A percentile compares a stretch with the other conserved stretches of the same genome.
Conservation (phyloP, 2,329 filamentous ascomycete species). For the Alternaria metachromatica region DNA sequence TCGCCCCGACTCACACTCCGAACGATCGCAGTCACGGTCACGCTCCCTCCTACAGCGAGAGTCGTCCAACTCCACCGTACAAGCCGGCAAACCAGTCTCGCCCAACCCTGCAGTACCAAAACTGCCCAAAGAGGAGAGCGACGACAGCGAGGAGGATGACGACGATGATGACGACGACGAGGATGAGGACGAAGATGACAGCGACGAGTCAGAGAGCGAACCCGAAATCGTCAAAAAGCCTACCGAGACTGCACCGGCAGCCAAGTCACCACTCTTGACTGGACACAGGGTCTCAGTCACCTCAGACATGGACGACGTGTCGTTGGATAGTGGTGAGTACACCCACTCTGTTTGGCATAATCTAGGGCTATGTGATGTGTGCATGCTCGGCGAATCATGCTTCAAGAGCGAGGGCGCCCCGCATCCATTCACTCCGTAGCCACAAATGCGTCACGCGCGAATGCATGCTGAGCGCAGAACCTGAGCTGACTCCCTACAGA, state of each 20-base stretch:
- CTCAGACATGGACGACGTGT: constrained; percentile 68
- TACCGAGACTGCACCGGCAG: constrained; percentile 26
- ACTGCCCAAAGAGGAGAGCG: constrained; percentile 17
- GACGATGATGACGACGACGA: constrained; percentile 22
- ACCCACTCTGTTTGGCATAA: constrained; percentile 15
- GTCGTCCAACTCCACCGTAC: constrained; percentile 43
- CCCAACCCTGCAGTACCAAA: constrained; percentile 29
- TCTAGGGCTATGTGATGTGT: constrained; percentile 5
- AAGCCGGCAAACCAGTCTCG: constrained; percentile 27
- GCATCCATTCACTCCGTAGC: neutral
- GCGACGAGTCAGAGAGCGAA: constrained; percentile 18
- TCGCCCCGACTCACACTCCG: constrained; percentile 51
- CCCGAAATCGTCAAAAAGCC: constrained; percentile 12
- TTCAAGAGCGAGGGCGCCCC: neutral
- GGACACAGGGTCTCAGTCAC: constrained; percentile 62
- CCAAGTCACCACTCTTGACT: constrained; percentile 61
- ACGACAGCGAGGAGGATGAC: constrained; percentile 17
- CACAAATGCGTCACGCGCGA: neutral
- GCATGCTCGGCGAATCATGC: constrained; percentile 3
- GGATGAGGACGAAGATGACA: constrained; percentile 14
- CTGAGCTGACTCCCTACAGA: constrained; percentile 35
- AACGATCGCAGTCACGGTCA: constrained; percentile 37
- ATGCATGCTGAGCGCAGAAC: neutral
- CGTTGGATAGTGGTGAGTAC: constrained; percentile 64
- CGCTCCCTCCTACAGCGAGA: constrained; percentile 62